These are phyloP conservation scores for Sisymbrium altissimum DNA, from an alignment of 345 rosid genomes.

Conservation along the genomic window DNA sequence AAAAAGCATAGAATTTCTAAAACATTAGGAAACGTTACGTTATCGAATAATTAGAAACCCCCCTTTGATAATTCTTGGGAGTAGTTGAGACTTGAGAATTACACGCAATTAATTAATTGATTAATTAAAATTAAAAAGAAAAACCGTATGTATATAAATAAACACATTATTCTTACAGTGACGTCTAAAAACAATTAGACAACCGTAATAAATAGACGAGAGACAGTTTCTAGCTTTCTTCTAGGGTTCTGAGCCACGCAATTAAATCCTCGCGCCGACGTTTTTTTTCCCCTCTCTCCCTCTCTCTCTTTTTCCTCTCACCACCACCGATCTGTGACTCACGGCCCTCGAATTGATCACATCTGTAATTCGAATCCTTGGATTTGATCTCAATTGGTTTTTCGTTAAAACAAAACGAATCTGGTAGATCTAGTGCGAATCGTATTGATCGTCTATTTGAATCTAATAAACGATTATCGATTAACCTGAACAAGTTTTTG, in stretches of 20 bases:
- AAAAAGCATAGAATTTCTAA: background rate
- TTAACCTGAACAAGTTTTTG: no score
- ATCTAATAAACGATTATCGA: conserved; percentile 19
- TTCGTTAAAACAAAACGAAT: background rate
- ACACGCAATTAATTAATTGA: background rate
- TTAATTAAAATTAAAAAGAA: background rate
- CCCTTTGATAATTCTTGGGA: background rate
- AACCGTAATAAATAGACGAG: background rate
- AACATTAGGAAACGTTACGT: conserved; percentile 4
- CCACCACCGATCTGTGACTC: background rate
- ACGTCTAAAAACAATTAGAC: no score
- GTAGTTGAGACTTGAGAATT: conserved; percentile 1
- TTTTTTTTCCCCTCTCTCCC: background rate
- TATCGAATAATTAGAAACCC: background rate
- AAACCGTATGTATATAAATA: background rate
- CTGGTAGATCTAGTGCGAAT: conserved; percentile 16
- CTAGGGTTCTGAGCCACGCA: conserved; percentile 12
- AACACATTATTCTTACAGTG: no score
- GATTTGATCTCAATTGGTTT: background rate
- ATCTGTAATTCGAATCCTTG: background rate
- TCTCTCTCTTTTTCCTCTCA: background rate
- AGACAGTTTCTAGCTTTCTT: background rate
- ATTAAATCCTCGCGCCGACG: conserved; percentile 9
- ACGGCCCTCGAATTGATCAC: background rate
- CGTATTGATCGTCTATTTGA: background rate